Conservation (phyloP, 2,329 filamentous ascomycete species). For the Boeremia exigua region DNA sequence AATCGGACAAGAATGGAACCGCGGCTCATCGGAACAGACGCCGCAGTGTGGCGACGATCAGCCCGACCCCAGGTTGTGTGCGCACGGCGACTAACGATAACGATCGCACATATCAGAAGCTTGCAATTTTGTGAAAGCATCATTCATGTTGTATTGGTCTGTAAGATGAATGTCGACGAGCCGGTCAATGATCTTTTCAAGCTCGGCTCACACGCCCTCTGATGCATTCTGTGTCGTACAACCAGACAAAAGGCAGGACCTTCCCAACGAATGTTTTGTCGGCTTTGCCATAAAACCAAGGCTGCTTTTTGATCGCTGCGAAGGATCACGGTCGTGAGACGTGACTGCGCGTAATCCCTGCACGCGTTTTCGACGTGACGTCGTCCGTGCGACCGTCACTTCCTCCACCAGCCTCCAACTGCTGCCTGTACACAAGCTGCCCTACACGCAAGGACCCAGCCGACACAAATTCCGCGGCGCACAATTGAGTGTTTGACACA, state of each 20-base stretch:
- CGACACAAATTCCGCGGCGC: background rate
- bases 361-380: constrained; percentile 41
- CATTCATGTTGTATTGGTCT: background rate
- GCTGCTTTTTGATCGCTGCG: background rate
- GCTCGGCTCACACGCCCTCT: background rate
- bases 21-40: constrained; percentile 32
- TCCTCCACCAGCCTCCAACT: constrained; percentile 21
- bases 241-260: background rate
- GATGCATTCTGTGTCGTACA: background rate
- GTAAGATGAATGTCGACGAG: background rate
- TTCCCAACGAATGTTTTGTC: background rate
- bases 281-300: background rate
- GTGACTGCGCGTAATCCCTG: constrained; percentile 40
- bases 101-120: background rate
- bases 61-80: constrained; percentile 8
- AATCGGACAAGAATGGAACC: constrained; percentile 24
- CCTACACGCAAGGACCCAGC: background rate
- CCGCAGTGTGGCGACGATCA: constrained; percentile 29
- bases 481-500: background rate
- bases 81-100: background rate
- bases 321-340: constrained; percentile 26
- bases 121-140: background rate
- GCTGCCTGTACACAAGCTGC: background rate
- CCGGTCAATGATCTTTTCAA: too few species aligned
- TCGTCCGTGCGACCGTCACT: constrained; percentile 21